Percentiles rank a stretch among this genome's conserved stretches.
Conservation (phyloP, 176 grass and related monocot species). For the Carex cristatella region DNA sequence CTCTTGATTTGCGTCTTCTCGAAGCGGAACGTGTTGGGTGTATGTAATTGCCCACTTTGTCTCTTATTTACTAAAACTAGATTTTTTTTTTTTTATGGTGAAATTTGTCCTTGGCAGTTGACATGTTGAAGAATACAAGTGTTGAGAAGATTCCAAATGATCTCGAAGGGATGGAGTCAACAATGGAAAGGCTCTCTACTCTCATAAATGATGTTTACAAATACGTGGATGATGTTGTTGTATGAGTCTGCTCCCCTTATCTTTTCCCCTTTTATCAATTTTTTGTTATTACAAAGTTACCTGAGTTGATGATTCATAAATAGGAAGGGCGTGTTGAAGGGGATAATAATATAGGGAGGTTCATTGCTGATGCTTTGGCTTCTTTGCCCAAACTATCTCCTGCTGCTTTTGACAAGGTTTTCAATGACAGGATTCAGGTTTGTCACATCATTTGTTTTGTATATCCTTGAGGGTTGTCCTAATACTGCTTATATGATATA, state of each 20-base stretch:
- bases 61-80: background rate
- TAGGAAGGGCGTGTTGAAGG: conserved; percentile 59
- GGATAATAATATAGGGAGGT: conserved; percentile 70
- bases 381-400: conserved; percentile 75
- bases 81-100: background rate
- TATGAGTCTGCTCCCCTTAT: conserved; percentile 18
- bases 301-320: conserved; percentile 10
- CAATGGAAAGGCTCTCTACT: conserved; percentile 64
- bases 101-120: conserved; percentile 37
- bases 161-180: conserved; percentile 84
- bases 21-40: conserved; percentile 84
- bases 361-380: conserved; percentile 55
- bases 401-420: conserved; percentile 72
- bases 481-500: too few relatives aligned
- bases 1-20: conserved; percentile 73
- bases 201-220: conserved; percentile 90
- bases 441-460: background rate
- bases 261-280: background rate
- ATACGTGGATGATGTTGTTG: conserved; percentile 92
- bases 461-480: too few relatives aligned
- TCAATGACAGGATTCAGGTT: conserved; percentile 95
- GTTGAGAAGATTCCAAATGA: conserved; percentile 92
- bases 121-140: conserved; percentile 61
- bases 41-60: conserved; percentile 31
- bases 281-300: background rate